phyloP scores from a whole-genome alignment of 345 rosid genomes.

The Hibiscus syriacus region DNA sequence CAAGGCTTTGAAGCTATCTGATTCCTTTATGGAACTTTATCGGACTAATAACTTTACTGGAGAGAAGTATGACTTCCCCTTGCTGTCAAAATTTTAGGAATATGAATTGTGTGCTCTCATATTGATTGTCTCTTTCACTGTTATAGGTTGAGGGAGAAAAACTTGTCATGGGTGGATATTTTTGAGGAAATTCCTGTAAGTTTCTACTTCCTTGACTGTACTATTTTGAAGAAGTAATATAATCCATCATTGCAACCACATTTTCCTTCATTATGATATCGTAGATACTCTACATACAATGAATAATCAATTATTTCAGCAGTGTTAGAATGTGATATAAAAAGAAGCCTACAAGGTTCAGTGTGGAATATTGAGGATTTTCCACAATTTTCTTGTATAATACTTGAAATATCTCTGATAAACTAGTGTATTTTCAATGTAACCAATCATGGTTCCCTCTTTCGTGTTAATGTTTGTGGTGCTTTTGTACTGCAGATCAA shows the following conservation, averaged over 20 bases:
- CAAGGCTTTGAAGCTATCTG: constrained; percentile 96
- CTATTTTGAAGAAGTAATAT: background rate
- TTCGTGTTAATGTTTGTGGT: background rate
- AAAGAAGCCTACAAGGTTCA: background rate
- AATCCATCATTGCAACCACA: background rate
- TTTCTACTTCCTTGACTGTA: constrained; percentile 1
- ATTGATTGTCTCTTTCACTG: constrained; percentile 1
- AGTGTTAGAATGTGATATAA: background rate
- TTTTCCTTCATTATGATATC: background rate
- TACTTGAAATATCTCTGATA: background rate
- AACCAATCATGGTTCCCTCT: background rate
- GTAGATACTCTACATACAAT: too few species aligned
- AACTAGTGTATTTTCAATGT: background rate
- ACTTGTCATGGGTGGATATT: constrained; percentile 97
- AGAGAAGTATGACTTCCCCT: constrained; percentile 58
- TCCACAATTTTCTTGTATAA: background rate
- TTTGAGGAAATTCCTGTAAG: constrained; percentile 99
- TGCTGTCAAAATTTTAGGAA: background rate
- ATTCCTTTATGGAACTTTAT: constrained; percentile 90
- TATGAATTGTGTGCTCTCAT: constrained; percentile 4
- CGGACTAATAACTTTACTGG: constrained; percentile 76
- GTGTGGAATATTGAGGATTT: background rate
- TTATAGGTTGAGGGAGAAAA: constrained; percentile 89
- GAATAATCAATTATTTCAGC: background rate
- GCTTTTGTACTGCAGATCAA: constrained; percentile 48